Conservation (phyloP, 140 eudicot genomes). For the Anethum foeniculum region DNA sequence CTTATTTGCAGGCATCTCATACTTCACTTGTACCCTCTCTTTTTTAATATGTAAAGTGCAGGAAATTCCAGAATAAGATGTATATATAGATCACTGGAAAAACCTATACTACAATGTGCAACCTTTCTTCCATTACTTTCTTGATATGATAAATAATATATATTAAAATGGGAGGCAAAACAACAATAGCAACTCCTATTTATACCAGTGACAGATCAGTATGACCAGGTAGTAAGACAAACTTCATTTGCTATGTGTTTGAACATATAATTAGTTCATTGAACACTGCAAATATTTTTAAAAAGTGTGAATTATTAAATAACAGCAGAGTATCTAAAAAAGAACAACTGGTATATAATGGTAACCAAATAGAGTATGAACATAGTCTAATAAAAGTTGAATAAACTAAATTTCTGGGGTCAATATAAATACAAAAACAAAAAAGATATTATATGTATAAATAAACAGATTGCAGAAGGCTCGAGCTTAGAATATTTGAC, state of each 20-base stretch:
- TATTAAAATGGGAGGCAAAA: background rate
- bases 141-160: background rate
- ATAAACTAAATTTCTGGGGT: background rate
- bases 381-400: background rate
- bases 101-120: background rate
- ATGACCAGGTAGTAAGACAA: background rate
- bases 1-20: background rate
- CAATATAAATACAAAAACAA: background rate
- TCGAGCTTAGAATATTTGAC: background rate
- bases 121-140: background rate
- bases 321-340: background rate
- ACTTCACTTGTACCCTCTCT: background rate
- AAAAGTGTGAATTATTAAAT: no score
- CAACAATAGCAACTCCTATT: background rate
- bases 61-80: background rate
- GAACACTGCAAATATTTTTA: background rate
- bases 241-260: background rate
- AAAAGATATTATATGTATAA: background rate
- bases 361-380: background rate
- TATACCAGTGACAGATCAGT: background rate
- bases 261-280: background rate
- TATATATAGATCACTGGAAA: background rate
- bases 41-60: background rate
- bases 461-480: background rate
- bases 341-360: background rate